Evolutionary conservation across 2,329 filamentous ascomycete species (phyloP).

Genomic region (Penicillium sumatraense): DNA sequence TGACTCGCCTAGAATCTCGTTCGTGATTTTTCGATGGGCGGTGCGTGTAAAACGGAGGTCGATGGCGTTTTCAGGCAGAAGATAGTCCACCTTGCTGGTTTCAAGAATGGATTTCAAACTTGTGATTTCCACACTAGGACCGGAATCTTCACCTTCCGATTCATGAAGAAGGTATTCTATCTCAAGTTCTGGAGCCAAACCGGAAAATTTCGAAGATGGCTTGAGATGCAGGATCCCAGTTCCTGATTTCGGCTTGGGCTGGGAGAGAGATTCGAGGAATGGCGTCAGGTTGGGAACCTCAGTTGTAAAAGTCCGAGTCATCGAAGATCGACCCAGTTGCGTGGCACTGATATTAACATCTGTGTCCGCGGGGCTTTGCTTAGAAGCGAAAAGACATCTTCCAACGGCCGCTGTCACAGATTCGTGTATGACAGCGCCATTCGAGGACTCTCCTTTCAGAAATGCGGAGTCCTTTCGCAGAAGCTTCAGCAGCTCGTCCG

Average conservation of each 20-base stretch:
- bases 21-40: slow-evolving; percentile 34
- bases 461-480: slow-evolving; percentile 23
- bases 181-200: slow-evolving; percentile 39
- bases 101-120: slow-evolving; percentile 35
- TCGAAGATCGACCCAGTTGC: slow-evolving; percentile 35
- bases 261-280: slow-evolving; percentile 35
- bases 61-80: slow-evolving; percentile 43
- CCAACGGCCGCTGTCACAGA: slow-evolving; percentile 43
- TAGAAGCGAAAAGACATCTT: slow-evolving; percentile 42
- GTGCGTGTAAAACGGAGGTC: slow-evolving; percentile 46
- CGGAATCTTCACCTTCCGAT: slow-evolving; percentile 3
- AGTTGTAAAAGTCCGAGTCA: slow-evolving; percentile 37
- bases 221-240: not conserved
- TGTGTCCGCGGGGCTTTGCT: slow-evolving; percentile 26
- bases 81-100: slow-evolving; percentile 42
- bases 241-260: not conserved
- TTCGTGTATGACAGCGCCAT: slow-evolving; percentile 30
- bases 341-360: slow-evolving; percentile 31
- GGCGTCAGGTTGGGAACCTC: slow-evolving; percentile 38
- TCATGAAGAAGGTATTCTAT: slow-evolving; percentile 30
- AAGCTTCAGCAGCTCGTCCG: slow-evolving; percentile 37
- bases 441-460: not conserved
- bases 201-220: slow-evolving; percentile 14
- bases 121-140: slow-evolving; percentile 25
- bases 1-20: slow-evolving; percentile 2